Conservation (phyloP, 345 rosid genomes). For the Rhodamnia argentea region DNA sequence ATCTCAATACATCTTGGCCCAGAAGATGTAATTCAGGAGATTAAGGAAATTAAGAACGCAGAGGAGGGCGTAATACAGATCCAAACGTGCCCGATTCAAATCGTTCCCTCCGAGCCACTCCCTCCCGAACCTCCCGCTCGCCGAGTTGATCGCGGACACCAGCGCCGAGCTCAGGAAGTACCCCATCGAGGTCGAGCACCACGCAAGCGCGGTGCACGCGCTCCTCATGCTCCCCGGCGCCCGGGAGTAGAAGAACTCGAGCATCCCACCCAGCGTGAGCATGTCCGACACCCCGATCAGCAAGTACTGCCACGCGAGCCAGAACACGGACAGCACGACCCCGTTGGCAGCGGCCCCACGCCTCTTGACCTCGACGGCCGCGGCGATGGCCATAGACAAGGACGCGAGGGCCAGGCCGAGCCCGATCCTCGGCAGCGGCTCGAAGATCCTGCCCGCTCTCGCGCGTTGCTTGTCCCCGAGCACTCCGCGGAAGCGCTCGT, state of each 20-base stretch:
- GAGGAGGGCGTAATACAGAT: conserved; percentile 33
- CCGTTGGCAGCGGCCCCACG: conserved; percentile 8
- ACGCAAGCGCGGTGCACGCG: conserved; percentile 36
- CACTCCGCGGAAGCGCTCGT: conserved; percentile 12
- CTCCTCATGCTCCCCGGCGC: conserved; percentile 39
- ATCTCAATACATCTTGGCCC: conserved; percentile 17
- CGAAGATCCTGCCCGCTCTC: neutral
- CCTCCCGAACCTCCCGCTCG: conserved; percentile 14
- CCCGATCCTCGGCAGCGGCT: conserved; percentile 38
- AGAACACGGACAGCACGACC: conserved; percentile 28
- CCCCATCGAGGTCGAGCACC: conserved; percentile 51
- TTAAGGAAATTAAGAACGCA: conserved; percentile 36
- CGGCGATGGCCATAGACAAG: conserved; percentile 41
- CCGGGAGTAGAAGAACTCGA: conserved; percentile 53
- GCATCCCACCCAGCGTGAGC: conserved; percentile 55
- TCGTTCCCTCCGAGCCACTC: conserved; percentile 40
- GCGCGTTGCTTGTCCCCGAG: neutral
- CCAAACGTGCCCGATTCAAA: conserved; percentile 26
- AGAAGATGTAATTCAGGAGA: conserved; percentile 22
- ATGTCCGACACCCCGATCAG: conserved; percentile 42
- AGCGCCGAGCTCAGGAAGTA: conserved; percentile 41
- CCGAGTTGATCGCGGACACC: conserved; percentile 20
- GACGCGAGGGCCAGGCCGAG: conserved; percentile 35
- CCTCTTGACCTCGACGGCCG: conserved; percentile 30
- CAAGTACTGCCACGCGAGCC: conserved; percentile 43